Percentiles rank a stretch among this genome's conserved stretches.
Evolutionary conservation across 2,329 filamentous ascomycete genomes (phyloP).

Genomic region (Ceratocystis papillata): DNA sequence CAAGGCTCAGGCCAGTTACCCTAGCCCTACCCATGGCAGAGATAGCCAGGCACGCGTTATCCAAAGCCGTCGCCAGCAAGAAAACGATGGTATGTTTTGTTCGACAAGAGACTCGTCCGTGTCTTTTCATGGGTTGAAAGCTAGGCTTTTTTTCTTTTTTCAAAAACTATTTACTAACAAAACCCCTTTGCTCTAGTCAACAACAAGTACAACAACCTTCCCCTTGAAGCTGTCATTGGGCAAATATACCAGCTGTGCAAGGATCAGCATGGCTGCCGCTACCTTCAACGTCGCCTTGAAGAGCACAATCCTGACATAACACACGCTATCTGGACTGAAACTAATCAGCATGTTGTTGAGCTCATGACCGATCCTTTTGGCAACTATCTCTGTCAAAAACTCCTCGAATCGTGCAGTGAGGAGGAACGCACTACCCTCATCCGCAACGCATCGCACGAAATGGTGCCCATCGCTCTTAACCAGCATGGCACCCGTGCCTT

Average conservation of each 20-base stretch:
- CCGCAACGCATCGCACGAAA: constrained; percentile 73
- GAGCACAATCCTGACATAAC: constrained; percentile 73
- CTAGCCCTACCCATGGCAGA: constrained; percentile 41
- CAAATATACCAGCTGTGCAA: constrained; percentile 89
- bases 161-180: not conserved
- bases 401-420: constrained; percentile 89
- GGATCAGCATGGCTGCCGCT: constrained; percentile 95
- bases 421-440: constrained; percentile 90
- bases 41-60: constrained; percentile 69
- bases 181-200: constrained; percentile 39
- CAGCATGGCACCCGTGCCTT: constrained; percentile 93
- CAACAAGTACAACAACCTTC: constrained; percentile 72
- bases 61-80: constrained; percentile 62
- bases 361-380: constrained; percentile 98
- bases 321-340: constrained; percentile 89
- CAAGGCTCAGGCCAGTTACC: constrained; percentile 11
- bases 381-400: constrained; percentile 98
- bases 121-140: not conserved
- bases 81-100: constrained; percentile 53
- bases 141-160: not conserved
- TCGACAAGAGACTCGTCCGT: not conserved
- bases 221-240: constrained; percentile 67
- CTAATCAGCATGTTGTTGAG: constrained; percentile 85
- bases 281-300: constrained; percentile 93
- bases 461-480: constrained; percentile 90